phyloP scores from a whole-genome alignment of 1,284 basidiomycete species.

The Pascua sp. region DNA sequence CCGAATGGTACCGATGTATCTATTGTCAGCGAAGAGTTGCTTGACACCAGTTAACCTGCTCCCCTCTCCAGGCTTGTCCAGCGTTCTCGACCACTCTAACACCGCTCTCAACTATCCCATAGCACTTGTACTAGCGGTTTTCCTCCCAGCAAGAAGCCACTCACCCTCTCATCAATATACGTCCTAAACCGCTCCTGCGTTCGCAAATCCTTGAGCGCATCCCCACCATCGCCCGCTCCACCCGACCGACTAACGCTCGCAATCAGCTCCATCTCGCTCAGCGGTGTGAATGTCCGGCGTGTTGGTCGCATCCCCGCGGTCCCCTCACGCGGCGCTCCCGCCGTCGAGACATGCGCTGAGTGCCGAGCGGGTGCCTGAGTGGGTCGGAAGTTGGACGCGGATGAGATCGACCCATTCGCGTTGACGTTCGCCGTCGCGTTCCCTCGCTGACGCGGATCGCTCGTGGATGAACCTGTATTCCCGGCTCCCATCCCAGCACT shows the following conservation, averaged over 20 bases:
- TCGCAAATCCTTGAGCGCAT: slow-evolving; percentile 43
- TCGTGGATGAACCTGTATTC: too few species aligned
- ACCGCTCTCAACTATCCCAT: too few species aligned
- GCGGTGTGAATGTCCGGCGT: slow-evolving; percentile 2
- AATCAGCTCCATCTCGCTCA: slow-evolving; percentile 36
- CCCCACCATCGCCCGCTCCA: slow-evolving; percentile 43
- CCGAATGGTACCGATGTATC: slow-evolving; percentile 9
- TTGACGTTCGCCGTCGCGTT: too few species aligned
- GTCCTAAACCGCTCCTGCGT: slow-evolving; percentile 38
- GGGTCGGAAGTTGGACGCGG: too few species aligned
- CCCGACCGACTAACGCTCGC: slow-evolving; percentile 41
- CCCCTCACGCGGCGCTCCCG: neutral
- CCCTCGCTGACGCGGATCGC: too few species aligned
- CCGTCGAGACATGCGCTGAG: neutral
- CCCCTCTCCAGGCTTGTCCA: too few species aligned
- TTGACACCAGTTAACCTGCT: too few species aligned
- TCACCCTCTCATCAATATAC: slow-evolving; percentile 44
- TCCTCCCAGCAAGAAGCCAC: slow-evolving; percentile 1
- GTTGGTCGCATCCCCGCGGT: neutral
- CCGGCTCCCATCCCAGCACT: too few species aligned
- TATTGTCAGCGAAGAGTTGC: slow-evolving; percentile 5
- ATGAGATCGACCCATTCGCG: neutral
- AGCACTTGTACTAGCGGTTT: too few species aligned
- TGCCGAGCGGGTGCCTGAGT: too few species aligned
- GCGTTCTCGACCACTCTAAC: too few species aligned